Evolutionary conservation across 2,329 filamentous ascomycete genomes (phyloP), one percentile per base, ranked within the genome.

Genomic region (Alternaria conjuncta): DNA sequence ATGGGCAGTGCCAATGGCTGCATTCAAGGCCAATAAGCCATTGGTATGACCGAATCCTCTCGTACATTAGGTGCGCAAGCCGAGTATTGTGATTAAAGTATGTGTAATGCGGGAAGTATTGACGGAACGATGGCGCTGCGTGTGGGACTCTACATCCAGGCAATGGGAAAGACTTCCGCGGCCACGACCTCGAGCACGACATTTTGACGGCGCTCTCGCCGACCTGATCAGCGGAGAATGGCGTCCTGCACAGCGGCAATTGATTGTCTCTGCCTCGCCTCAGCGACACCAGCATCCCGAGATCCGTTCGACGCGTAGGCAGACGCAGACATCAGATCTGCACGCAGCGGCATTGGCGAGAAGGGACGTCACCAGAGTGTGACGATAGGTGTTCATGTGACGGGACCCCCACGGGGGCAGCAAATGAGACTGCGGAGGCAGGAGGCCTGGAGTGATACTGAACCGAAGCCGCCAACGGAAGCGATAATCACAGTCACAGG

Each of bases 401-500:
- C 66, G 60, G 47, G 41, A 66, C 72, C 72, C 71, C 71, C 73
- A 74, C 74, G 71, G 58, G 54, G 58, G 63, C 68, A 59, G 69
- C 72, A 74, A 75, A 74, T 75, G 68, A 71, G 68, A 63, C 54
- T 55, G 64, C 60, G 61, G 63, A 69, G 60, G 61, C 59, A 36
- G 70, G 67, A 66, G 62, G 70, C 71, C 63, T 71, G 61, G 66
- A 56, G 69, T 68, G 70, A 74, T 66, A 65, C 65, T 53, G 68
- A 59, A 60, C 15, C 53, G 65, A 44, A 55, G 55, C 50, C 46
- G 41, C 28, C 55, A 55, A 36, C 64, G 60, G 49, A 69, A 43
- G 65, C 66, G 67, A 73, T 71, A 70, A 67, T 70, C 70, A 70
- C 63, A 68, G 63, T 76, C 74, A 77, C 72, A 72, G 69, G 68